Base-by-base conservation (phyloP, 2,329 filamentous ascomycete genomes). In the Xylaria sp. region DNA sequence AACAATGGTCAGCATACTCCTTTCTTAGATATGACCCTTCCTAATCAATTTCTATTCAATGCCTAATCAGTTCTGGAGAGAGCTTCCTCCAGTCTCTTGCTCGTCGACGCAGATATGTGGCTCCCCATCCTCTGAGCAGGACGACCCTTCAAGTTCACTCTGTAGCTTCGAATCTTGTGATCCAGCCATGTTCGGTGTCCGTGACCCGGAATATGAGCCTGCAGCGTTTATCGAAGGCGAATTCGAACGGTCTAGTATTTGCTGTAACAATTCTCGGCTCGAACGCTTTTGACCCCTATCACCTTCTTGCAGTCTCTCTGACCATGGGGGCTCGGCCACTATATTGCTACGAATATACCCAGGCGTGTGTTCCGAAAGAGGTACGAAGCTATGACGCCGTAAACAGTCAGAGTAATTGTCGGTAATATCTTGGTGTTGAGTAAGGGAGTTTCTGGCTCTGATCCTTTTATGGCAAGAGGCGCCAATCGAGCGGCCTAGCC, bases 371-470 rank as follows among this genome's bases (percentile, higher is more conserved):
- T 77, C 76, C 2, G 64, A 54, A 15, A 76, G 48, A 6, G 77
- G 74, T 66, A 77, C 72, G 67, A 79, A 74, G 58, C 74, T 79
- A 61, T 76, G 78, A 34, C 74, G 73, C 20, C 74, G 73, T 37
- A 78, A 52, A 44, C 72, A 66, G 37, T 76, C 70, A 6, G 77
- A 28, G 4, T 74, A n/a, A 28, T 59, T 60, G 18, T 69, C 57
- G 18, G 57, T 63, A 18, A 34, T 25, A 12, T 68, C 60, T n/a
- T 68, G 37, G 1, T 52, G 34, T 20, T 46, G 34, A 18, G 44
- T 51, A 13, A 63, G 62, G 6, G 48, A 13, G 7, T 60, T 41
- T 41, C 63, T 72, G 32, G 60, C 8, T 44, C 66, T 73, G 32
- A 72, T 74, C 20, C 74, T 68, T 37, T 61, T 67, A 50, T 74